phyloP scores from a whole-genome alignment of 495 filamentous ascomycete genomes.

The Talaromyces nanjingensis region DNA sequence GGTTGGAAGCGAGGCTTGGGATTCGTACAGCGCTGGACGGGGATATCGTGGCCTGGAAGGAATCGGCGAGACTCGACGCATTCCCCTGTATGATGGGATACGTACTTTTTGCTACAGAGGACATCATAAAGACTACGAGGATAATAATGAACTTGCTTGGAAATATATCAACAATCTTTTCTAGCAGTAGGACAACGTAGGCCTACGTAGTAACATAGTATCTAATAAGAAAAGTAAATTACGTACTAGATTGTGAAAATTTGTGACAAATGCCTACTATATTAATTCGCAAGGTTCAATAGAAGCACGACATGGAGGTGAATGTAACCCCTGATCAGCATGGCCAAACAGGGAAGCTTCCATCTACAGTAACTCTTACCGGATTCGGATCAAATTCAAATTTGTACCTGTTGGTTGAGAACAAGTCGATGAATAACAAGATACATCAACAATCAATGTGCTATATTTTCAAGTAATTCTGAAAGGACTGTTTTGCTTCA shows the following conservation, averaged over 20 bases:
- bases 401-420: not conserved
- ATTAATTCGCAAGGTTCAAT: not conserved
- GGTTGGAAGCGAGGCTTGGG: not conserved
- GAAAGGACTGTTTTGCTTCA: not conserved
- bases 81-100: slow-evolving; percentile 1
- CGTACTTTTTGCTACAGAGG: not conserved
- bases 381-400: not conserved
- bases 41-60: not conserved
- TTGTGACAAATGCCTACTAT: not conserved
- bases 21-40: slow-evolving; percentile 4
- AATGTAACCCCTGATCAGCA: not conserved
- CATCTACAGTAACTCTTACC: slow-evolving; percentile 7
- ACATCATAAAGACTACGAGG: not conserved
- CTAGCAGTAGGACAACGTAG: not conserved
- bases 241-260: not conserved
- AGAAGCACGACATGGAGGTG: not conserved
- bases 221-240: not conserved
- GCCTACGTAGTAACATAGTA: not conserved
- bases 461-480: not conserved
- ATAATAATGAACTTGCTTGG: not conserved
- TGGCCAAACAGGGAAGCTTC: not conserved
- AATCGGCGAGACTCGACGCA: not conserved
- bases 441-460: not conserved
- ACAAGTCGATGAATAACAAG: not conserved
- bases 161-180: not conserved